Conservation (phyloP, 805 yeast species). For the Saturnispora quitensis region DNA sequence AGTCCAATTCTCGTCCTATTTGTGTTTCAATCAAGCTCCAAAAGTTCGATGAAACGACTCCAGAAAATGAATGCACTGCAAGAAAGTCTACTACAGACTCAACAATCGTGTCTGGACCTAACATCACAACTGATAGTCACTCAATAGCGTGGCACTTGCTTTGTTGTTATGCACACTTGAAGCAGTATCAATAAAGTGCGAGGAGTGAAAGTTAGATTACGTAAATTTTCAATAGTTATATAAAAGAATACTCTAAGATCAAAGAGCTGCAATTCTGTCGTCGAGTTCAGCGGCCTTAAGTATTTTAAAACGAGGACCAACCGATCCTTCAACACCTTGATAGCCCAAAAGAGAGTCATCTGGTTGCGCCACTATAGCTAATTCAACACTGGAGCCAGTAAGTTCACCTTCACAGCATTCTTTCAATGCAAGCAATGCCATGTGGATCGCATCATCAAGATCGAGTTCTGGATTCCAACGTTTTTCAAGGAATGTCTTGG, state of each 20-base stretch:
- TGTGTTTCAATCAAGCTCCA: slow-evolving; percentile 25
- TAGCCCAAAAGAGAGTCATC: slow-evolving; percentile 76
- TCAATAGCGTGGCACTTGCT: neutral
- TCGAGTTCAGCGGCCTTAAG: slow-evolving; percentile 85
- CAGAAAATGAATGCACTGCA: slow-evolving; percentile 28
- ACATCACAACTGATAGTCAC: neutral
- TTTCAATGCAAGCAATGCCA: slow-evolving; percentile 85
- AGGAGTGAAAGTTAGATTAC: neutral
- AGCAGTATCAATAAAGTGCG: neutral
- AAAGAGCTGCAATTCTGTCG: slow-evolving; percentile 90
- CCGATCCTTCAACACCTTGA: slow-evolving; percentile 65
- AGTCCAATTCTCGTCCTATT: slow-evolving; percentile 19
- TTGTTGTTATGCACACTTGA: neutral
- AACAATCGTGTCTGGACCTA: slow-evolving; percentile 30
- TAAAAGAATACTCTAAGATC: neutral
- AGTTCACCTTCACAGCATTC: slow-evolving; percentile 98
- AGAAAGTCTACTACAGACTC: slow-evolving; percentile 26
- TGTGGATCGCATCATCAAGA: slow-evolving; percentile 96
- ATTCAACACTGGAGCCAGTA: slow-evolving; percentile 93
- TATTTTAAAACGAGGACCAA: slow-evolving; percentile 85
- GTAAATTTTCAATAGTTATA: neutral
- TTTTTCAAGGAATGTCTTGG: slow-evolving; percentile 93
- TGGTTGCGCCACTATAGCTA: slow-evolving; percentile 77
- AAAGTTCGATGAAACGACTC: slow-evolving; percentile 24
- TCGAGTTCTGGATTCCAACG: slow-evolving; percentile 98